phyloP scores from a whole-genome alignment of 176 grass and related monocot species.

The Cocos nucifera region DNA sequence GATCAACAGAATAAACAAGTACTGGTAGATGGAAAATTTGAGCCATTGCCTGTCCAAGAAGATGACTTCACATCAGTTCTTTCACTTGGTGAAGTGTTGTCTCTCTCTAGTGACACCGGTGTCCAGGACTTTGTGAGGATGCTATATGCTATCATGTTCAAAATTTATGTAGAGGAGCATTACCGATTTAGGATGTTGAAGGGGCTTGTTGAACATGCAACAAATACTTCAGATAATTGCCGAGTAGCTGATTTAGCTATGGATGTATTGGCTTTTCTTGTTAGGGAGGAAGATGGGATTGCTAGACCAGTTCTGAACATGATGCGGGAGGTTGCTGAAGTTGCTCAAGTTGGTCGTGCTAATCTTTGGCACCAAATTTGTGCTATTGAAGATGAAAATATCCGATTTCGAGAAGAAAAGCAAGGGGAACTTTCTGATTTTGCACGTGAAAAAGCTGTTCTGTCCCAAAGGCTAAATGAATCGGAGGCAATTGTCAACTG shows the following conservation, averaged over 20 bases:
- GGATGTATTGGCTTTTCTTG: slow-evolving; percentile 86
- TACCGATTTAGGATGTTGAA: slow-evolving; percentile 89
- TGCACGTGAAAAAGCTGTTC: slow-evolving; percentile 42
- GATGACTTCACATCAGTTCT: slow-evolving; percentile 86
- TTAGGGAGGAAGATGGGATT: slow-evolving; percentile 62
- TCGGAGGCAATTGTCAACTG: slow-evolving; percentile 36
- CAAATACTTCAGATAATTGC: slow-evolving; percentile 67
- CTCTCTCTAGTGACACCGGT: slow-evolving; percentile 50
- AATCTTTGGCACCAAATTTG: slow-evolving; percentile 90
- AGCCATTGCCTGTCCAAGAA: slow-evolving; percentile 45
- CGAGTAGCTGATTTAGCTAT: slow-evolving; percentile 77
- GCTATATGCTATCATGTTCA: slow-evolving; percentile 88
- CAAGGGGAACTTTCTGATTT: slow-evolving; percentile 59
- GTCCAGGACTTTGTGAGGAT: slow-evolving; percentile 72
- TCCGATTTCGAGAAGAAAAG: slow-evolving; percentile 57
- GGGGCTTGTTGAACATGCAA: slow-evolving; percentile 74
- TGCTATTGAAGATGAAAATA: slow-evolving; percentile 81
- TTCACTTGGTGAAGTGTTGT: slow-evolving; percentile 79
- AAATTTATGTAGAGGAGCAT: slow-evolving; percentile 66
- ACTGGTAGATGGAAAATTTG: slow-evolving; percentile 50
- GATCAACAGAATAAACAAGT: slow-evolving; percentile 48
- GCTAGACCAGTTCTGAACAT: slow-evolving; percentile 74
- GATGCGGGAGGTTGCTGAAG: slow-evolving; percentile 70
- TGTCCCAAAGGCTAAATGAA: slow-evolving; percentile 40
- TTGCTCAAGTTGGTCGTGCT: slow-evolving; percentile 72